Conservation (phyloP, 1,284 basidiomycete genomes). For the Volvariella surrecta region DNA sequence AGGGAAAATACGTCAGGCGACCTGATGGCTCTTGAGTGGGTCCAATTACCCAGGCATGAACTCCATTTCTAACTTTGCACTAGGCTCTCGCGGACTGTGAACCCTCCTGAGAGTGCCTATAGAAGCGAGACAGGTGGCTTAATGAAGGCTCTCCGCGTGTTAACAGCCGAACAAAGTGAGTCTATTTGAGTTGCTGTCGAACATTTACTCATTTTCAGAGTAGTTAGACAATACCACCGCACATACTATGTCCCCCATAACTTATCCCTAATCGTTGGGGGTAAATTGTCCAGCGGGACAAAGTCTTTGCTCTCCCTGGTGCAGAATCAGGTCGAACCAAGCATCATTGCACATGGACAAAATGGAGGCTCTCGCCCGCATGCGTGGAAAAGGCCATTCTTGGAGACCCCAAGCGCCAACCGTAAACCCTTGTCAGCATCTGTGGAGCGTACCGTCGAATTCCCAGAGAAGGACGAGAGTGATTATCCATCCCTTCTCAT, state of each 20-base stretch:
- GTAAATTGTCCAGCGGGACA: constrained; percentile 70
- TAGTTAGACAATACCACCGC: constrained; percentile 86
- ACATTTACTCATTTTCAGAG: constrained; percentile 10
- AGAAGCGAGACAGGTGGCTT: constrained; percentile 96
- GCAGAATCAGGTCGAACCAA: constrained; percentile 77
- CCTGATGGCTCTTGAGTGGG: constrained; percentile 80
- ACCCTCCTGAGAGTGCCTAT: constrained; percentile 82
- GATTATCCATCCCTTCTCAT: constrained; percentile 10
- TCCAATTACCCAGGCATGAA: constrained; percentile 6
- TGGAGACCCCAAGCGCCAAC: constrained; percentile 77
- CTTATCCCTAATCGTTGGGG: constrained; percentile 75
- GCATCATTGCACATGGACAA: constrained; percentile 68
- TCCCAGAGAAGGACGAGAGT: constrained; percentile 98
- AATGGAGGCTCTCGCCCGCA: constrained; percentile 55
- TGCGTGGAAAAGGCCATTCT: constrained; percentile 91
- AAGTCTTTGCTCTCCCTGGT: constrained; percentile 66
- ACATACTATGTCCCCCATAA: constrained; percentile 96
- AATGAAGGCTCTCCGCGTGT: constrained; percentile 83
- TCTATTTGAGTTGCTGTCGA: constrained; percentile 10
- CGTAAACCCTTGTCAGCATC: constrained; percentile 50
- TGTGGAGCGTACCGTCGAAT: constrained; percentile 69
- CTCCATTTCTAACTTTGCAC: neutral
- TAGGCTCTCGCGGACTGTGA: constrained; percentile 75
- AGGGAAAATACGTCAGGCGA: constrained; percentile 90
- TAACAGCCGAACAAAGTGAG: constrained; percentile 88